phyloP scores from a whole-genome alignment of 1,139 yeast genomes.

The Nakaseomyces nivariensis region DNA sequence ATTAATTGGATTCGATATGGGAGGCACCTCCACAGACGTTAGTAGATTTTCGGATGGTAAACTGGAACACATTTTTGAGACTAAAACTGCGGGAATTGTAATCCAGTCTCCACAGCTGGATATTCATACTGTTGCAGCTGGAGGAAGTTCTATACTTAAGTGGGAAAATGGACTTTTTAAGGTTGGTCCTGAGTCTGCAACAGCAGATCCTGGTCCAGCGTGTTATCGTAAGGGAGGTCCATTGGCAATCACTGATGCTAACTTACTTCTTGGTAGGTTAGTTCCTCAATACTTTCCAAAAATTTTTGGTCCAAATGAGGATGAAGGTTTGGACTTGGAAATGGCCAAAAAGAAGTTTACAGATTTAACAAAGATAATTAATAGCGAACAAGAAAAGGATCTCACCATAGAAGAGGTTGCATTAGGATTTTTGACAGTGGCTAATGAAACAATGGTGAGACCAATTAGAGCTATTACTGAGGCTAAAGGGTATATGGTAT shows the following conservation, averaged over 20 bases:
- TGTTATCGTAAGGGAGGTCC: slow-evolving; percentile 53
- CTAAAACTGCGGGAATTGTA: slow-evolving; percentile 47
- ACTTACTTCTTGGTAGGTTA: slow-evolving; percentile 42
- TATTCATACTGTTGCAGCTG: slow-evolving; percentile 52
- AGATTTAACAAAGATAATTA: slow-evolving; percentile 36
- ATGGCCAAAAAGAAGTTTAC: slow-evolving; percentile 33
- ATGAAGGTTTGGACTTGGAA: slow-evolving; percentile 40
- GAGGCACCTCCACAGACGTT: slow-evolving; percentile 54
- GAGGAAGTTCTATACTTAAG: slow-evolving; percentile 46
- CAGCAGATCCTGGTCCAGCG: slow-evolving; percentile 57
- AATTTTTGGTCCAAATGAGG: slow-evolving; percentile 49
- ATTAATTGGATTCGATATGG: slow-evolving; percentile 51
- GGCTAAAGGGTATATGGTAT: slow-evolving; percentile 40
- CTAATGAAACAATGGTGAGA: slow-evolving; percentile 47
- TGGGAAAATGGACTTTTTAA: slow-evolving; percentile 47
- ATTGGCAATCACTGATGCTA: slow-evolving; percentile 50
- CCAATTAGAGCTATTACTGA: slow-evolving; percentile 48
- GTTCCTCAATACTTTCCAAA: slow-evolving; percentile 47
- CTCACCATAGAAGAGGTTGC: slow-evolving; percentile 42
- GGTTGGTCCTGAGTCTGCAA: slow-evolving; percentile 53
- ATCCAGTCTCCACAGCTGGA: slow-evolving; percentile 50
- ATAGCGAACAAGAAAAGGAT: slow-evolving; percentile 28
- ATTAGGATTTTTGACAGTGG: slow-evolving; percentile 43
- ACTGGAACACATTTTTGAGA: slow-evolving; percentile 46
- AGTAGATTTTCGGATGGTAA: slow-evolving; percentile 38